Evolutionary conservation across 108 stramenopile species (phyloP), one percentile per base, ranked within the genome.

Genomic region (Conticribra weissflogii): DNA sequence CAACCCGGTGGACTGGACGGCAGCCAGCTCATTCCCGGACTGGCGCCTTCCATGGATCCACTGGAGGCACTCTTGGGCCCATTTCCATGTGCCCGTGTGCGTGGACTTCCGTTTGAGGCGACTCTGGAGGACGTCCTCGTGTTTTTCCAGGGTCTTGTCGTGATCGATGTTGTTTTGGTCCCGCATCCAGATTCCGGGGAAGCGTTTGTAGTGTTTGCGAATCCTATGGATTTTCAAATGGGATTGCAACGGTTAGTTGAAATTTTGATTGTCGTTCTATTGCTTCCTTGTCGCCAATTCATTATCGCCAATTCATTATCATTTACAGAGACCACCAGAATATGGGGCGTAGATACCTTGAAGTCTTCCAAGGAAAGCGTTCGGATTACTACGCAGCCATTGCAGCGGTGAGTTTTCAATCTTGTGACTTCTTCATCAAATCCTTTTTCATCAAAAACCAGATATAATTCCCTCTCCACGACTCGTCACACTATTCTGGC

Each of bases 201-300:
- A 61, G 94, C 95, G 3, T 94, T 92, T 72, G 96, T 97, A 34
- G 74, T 97, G 16, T 96, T 97, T 70, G 86, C 93, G 18, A 96
- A 96, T 72, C 93, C 85, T 19, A 95, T 96, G 92, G 97, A 97
- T 71, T 91, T 89, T 72, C 93, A 96, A 61, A 94, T 97, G 93
- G 96, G 88, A 3, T 68, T 97, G 36, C 91, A 91, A 68, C 77
- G 91, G 91, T 89, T 61, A 85, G 88, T 58, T 41, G 9, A 19
- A 36, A 16, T 55, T 54, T 66, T 18, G 0, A 50, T 21, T 22
- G 7, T 53, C 36, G 1, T 25, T 65, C 59, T 52, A 29, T n/a
- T 59, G 17, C 22, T 0, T 71, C 21, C 33, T 24, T 28, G 18
- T 36, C 22, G 1, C 17, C 28, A 22, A 1, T 8, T 57, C 58